Conservation (phyloP, 441 rosid species). For the Arabidopsis hybrid region DNA sequence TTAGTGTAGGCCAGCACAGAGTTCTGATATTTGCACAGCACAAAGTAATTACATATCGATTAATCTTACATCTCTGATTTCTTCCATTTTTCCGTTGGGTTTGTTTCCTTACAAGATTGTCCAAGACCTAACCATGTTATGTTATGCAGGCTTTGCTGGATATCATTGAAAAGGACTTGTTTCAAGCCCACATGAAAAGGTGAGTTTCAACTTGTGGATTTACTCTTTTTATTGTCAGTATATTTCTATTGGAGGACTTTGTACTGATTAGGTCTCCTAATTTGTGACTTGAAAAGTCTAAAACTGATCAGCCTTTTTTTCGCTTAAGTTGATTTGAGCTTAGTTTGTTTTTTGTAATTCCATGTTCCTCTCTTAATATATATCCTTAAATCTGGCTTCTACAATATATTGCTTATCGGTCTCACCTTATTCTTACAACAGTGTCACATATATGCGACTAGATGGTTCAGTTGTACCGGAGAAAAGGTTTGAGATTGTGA, state of each 20-base stretch:
- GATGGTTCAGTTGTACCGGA: constrained; percentile 98
- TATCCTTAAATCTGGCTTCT: constrained; percentile 15
- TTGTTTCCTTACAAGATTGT: constrained; percentile 14
- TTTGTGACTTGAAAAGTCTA: constrained; percentile 23
- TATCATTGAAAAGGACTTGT: constrained; percentile 95
- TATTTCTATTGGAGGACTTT: constrained; percentile 11
- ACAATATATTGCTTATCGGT: constrained; percentile 30
- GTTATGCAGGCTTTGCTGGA: constrained; percentile 83
- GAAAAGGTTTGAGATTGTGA: constrained; percentile 95
- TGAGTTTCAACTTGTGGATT: constrained; percentile 49
- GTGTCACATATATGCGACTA: constrained; percentile 94
- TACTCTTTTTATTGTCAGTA: constrained; percentile 17
- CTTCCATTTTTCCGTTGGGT: constrained; percentile 10
- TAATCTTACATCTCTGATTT: constrained; percentile 24
- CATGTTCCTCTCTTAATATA: constrained; percentile 11
- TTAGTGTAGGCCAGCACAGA: constrained; percentile 91
- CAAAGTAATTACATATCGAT: constrained; percentile 62
- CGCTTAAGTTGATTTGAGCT: constrained; percentile 6
- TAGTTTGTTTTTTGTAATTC: constrained; percentile 26
- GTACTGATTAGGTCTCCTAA: constrained; percentile 11
- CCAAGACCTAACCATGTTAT: constrained; percentile 43
- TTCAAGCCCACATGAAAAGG: constrained; percentile 94
- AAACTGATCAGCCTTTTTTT: constrained; percentile 8
- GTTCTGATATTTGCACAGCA: constrained; percentile 99
- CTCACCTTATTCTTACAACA: constrained; percentile 47